A percentile compares a stretch with the other conserved stretches of the same genome.
These are phyloP conservation scores for Eucalyptus brandiana DNA, from an alignment of 345 rosid species.

Conservation along the genomic window DNA sequence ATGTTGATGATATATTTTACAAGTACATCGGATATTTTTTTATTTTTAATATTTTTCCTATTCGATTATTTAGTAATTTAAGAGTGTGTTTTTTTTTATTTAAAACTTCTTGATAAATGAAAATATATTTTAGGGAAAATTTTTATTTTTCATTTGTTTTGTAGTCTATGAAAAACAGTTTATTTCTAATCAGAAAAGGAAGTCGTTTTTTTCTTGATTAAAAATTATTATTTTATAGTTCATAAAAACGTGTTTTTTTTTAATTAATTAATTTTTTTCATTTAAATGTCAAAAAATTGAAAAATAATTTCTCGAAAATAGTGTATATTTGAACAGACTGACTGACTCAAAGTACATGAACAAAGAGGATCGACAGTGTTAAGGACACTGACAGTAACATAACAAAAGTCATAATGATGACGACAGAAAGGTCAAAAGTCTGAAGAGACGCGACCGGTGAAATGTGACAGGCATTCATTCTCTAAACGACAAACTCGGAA, in stretches of 20 bases:
- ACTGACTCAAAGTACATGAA: not conserved
- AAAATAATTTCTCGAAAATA: not conserved
- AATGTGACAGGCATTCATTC: not conserved
- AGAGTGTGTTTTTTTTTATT: not conserved
- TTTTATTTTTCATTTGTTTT: not conserved
- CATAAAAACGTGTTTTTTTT: too few relatives aligned
- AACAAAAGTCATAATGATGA: not conserved
- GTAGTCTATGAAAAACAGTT: too few relatives aligned
- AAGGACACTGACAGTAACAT: not conserved
- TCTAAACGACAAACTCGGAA: not conserved
- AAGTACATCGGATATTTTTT: not conserved
- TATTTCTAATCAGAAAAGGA: not conserved
- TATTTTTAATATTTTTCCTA: not conserved
- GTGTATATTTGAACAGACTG: not conserved
- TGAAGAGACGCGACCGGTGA: rapidly evolving
- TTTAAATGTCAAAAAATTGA: not conserved
- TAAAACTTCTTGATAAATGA: not conserved
- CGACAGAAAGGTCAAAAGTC: not conserved
- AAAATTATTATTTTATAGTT: too few relatives aligned
- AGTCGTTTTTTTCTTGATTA: rapidly evolving
- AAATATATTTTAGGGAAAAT: not conserved
- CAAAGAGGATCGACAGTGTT: not conserved
- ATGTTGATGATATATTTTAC: not conserved
- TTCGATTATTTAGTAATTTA: not conserved
- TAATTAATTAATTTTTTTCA: too few relatives aligned